Evolutionary conservation across 371 early-diverging fungal genomes (phyloP).

Genomic region (Mortierella sp.): DNA sequence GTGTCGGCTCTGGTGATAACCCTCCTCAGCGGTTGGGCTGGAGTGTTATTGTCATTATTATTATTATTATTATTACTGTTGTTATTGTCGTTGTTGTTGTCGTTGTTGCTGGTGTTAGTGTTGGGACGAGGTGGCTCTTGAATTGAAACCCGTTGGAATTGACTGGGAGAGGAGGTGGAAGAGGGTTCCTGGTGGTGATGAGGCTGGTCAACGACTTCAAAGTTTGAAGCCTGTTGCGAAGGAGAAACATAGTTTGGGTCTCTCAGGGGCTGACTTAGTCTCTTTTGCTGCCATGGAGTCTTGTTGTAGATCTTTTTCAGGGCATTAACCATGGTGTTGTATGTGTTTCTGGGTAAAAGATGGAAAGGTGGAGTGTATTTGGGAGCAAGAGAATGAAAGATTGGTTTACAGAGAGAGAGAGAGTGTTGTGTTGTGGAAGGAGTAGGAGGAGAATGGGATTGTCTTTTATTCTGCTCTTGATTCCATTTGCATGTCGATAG

Average conservation of each 20-base stretch:
- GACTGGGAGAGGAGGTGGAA: not conserved
- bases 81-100: slow-evolving; percentile 6
- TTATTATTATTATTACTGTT: slow-evolving; percentile 3
- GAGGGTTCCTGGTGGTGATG: not conserved
- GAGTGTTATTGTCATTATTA: not conserved
- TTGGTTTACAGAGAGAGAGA: not conserved
- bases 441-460: too few relatives aligned
- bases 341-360: not conserved
- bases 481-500: too few relatives aligned
- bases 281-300: slow-evolving; percentile 48
- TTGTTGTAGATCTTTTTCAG: slow-evolving; percentile 40
- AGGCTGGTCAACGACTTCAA: slow-evolving; percentile 22
- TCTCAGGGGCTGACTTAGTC: slow-evolving; percentile 39
- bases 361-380: not conserved
- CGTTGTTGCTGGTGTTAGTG: not conserved
- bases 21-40: slow-evolving; percentile 21
- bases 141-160: slow-evolving; percentile 39
- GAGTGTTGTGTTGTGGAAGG: too few relatives aligned
- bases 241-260: slow-evolving; percentile 47
- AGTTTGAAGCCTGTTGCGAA: slow-evolving; percentile 26
- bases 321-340: slow-evolving; percentile 38
- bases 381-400: not conserved
- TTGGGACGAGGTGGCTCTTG: slow-evolving; percentile 13
- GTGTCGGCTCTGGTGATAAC: slow-evolving; percentile 52
- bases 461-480: too few relatives aligned